Base-by-base conservation (phyloP, 2,329 filamentous ascomycete species). In the Talaromyces pinophilus region DNA sequence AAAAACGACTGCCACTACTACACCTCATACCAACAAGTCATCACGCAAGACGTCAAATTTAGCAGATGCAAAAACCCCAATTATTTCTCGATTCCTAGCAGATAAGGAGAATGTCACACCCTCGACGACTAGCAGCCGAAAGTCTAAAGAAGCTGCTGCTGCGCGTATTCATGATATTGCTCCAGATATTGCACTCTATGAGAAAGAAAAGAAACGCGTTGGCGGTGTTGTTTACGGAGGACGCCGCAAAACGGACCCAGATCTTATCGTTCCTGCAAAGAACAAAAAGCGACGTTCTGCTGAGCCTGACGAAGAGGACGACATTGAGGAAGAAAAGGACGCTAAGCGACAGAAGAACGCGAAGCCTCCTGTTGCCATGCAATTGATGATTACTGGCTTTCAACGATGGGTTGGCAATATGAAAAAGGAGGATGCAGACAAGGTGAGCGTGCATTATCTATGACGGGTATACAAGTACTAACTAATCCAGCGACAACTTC, bases 191-290 rank as follows among this genome's bases (percentile, higher is more conserved):
- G 90, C 90, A 1, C 82, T 96, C 38, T 99, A 95, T 73, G 91
- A 98, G 74, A 97, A 95, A 75, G 95, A 99, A 80, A 92, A 87
- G 82, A 97, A 96, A 81, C 88, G 95, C 22, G 86, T 85, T 55
- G 88, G 88, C 15, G 88, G 88, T 48, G 86, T 90, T 3, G 80
- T 87, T 11, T 86, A 89, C 70, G 87, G 87, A 33, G 84, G 85
- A 15, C 76, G 83, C 70, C 78, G 81, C 30, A 81, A 79, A 70
- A 82, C 72, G 22, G 80, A 79, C 61, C 77, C 80, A 44, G 78
- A 80, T 57, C 72, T 78, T 55, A 65, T 74, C 15, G 60, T 72
- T 40, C 70, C 74, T 44, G 73, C 73, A 19, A 68, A 68, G 63
- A 80, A 79, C 71, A 85, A 81, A 74, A 81, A 78, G 67, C 76